These are phyloP conservation scores for Plantago coronopus DNA, from an alignment of 305 asterid species.

Conservation along the genomic window DNA sequence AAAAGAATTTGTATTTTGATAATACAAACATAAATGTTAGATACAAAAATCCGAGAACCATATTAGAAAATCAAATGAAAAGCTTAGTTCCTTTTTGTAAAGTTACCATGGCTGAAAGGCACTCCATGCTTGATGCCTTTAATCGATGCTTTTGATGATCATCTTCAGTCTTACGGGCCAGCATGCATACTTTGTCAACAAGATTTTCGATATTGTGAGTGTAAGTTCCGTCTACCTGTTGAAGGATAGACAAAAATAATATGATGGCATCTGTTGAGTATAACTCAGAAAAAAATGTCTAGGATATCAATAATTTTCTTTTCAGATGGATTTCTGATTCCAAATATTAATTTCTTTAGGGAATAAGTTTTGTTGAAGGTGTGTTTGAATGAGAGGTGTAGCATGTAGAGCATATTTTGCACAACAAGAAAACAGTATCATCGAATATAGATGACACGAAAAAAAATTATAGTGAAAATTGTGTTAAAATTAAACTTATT, in stretches of 20 bases:
- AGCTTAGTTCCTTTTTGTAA: neutral
- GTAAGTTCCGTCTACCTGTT: slow-evolving; percentile 85
- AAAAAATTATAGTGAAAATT: no score
- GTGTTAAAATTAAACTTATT: no score
- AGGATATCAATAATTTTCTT: neutral
- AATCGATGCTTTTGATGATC: slow-evolving; percentile 49
- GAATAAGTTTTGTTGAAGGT: no score
- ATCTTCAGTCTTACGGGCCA: slow-evolving; percentile 57
- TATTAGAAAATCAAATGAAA: no score
- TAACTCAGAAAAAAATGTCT: neutral
- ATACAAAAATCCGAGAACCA: neutral
- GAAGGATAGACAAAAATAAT: slow-evolving; percentile 22
- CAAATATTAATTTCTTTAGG: no score
- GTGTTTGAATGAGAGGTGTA: no score
- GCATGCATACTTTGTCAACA: slow-evolving; percentile 59
- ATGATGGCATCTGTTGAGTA: neutral
- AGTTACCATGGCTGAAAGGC: slow-evolving; percentile 92
- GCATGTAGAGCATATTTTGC: no score
- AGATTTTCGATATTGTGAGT: slow-evolving; percentile 65
- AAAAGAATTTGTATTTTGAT: neutral
- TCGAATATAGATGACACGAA: no score
- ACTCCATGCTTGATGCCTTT: slow-evolving; percentile 88
- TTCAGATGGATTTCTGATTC: neutral
- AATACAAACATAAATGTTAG: no score
- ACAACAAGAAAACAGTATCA: no score